These are phyloP conservation scores for Schizosaccharomyces octosporus DNA, from an alignment of 805 yeast genomes.

Conservation along the genomic window DNA sequence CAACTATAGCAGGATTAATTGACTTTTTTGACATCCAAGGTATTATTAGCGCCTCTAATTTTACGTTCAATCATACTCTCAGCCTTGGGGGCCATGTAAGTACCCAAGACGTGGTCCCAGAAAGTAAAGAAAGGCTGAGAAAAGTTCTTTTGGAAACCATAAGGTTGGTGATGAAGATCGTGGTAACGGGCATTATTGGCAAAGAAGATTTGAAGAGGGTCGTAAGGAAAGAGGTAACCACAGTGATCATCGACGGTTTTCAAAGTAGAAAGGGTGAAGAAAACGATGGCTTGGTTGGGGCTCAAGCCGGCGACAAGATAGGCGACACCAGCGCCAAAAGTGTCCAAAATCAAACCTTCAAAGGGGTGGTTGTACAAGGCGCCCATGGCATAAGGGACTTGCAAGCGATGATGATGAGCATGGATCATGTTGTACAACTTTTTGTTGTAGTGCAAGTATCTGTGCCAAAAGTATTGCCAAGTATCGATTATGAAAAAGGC, in stretches of 20 bases:
- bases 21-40: neutral
- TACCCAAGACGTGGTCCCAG: conserved; percentile 59
- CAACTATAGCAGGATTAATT: neutral
- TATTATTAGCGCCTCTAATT: neutral
- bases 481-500: conserved; percentile 67
- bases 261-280: conserved; percentile 73
- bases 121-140: conserved; percentile 89
- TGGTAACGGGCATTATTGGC: conserved; percentile 92
- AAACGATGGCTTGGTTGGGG: conserved; percentile 49
- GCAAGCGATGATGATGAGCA: conserved; percentile 79
- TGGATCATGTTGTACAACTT: conserved; percentile 58
- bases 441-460: conserved; percentile 67
- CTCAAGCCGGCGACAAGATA: conserved; percentile 34
- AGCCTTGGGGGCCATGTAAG: conserved; percentile 27
- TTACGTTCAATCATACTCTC: neutral
- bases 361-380: conserved; percentile 84
- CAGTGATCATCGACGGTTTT: conserved; percentile 94
- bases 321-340: conserved; percentile 77
- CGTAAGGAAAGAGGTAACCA: conserved; percentile 85
- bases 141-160: conserved; percentile 80
- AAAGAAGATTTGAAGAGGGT: conserved; percentile 69
- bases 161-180: conserved; percentile 90
- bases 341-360: conserved; percentile 81
- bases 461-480: conserved; percentile 85
- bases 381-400: conserved; percentile 92